phyloP scores from a whole-genome alignment of 23 red algal genomes.

The Gracilariopsis chorda region DNA sequence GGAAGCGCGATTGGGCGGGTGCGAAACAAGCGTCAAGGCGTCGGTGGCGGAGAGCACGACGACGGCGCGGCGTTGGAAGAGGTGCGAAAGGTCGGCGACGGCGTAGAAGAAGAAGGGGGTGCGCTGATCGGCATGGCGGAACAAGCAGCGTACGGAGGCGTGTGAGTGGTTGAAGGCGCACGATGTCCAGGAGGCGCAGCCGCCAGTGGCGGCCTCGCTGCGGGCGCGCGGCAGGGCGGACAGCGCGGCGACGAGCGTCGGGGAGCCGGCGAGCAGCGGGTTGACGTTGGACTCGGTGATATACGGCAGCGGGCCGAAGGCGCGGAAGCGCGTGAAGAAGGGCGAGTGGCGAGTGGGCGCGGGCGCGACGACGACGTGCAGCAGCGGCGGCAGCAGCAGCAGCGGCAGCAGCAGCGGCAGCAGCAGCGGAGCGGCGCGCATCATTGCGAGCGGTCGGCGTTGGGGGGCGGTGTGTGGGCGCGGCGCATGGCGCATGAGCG shows the following conservation, averaged over 20 bases:
- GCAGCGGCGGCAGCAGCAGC: too few relatives aligned
- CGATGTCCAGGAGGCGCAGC: slow-evolving; percentile 18
- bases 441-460: too few relatives aligned
- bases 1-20: not conserved
- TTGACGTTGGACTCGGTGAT: not conserved
- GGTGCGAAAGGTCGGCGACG: slow-evolving; percentile 31
- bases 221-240: not conserved
- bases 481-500: too few relatives aligned
- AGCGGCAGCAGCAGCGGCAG: too few relatives aligned
- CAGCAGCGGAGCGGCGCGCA: too few relatives aligned
- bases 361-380: too few relatives aligned
- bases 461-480: too few relatives aligned
- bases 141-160: not conserved
- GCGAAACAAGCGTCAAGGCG: not conserved
- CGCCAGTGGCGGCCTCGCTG: slow-evolving; percentile 37
- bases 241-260: not conserved
- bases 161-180: slow-evolving; percentile 14
- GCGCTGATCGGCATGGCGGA: slow-evolving; percentile 23
- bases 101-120: slow-evolving; percentile 22
- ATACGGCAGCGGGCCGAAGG: slow-evolving; percentile 51
- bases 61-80: not conserved
- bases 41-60: not conserved
- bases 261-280: not conserved
- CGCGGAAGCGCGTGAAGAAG: slow-evolving; percentile 3
- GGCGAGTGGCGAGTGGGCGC: too few relatives aligned